A percentile compares a stretch with the other conserved stretches of the same genome.
Evolutionary conservation across 495 filamentous ascomycete species (phyloP).

Genomic region (Podospora pseudopauciseta): DNA sequence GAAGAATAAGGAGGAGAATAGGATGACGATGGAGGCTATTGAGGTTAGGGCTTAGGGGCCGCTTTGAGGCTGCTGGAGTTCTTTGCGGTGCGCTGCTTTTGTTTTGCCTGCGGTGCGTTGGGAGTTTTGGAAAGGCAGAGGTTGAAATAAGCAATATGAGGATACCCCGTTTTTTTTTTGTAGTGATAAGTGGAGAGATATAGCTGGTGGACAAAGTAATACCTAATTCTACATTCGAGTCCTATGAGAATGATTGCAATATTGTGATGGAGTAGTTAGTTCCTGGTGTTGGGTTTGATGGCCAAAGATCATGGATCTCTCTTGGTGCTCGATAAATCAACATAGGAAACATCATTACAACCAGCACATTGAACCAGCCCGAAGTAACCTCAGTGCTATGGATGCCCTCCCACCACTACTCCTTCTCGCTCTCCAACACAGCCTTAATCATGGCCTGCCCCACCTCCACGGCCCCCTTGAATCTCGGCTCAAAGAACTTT

Average conservation of each 20-base stretch:
- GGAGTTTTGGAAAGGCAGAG: neutral
- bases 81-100: neutral
- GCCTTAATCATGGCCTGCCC: constrained; percentile 98
- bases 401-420: neutral
- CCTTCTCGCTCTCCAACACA: constrained; percentile 70
- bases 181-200: neutral
- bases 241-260: neutral
- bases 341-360: too few species aligned
- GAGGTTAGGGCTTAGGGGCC: neutral
- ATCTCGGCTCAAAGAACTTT: constrained; percentile 83
- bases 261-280: too few species aligned
- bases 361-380: too few species aligned
- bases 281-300: too few species aligned
- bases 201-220: too few species aligned
- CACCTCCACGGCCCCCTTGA: constrained; percentile 75
- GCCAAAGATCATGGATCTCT: too few species aligned
- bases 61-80: neutral
- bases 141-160: neutral
- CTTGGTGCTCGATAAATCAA: too few species aligned
- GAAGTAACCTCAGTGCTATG: too few species aligned
- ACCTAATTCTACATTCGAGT: neutral
- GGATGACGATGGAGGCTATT: neutral
- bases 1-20: constrained; percentile 2
- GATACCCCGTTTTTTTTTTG: neutral
- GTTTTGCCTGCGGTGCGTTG: neutral